Evolutionary conservation across 495 filamentous ascomycete species (phyloP).

Genomic region (Penicillium ucsense): DNA sequence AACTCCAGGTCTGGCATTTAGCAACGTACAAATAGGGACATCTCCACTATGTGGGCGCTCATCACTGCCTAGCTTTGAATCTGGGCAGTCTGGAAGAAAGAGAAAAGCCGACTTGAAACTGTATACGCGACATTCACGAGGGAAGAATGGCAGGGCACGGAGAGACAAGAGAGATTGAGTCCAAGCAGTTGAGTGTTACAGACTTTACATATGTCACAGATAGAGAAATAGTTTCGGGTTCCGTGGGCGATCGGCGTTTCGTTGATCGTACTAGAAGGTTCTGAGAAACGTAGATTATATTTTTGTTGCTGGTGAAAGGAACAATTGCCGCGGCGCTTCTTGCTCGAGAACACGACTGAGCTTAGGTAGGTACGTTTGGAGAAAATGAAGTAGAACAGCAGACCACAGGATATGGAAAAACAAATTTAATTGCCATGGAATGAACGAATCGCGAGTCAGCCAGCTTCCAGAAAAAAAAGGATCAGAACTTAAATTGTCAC

Average conservation of each 20-base stretch:
- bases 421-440: background rate
- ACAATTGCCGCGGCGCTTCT: too few species aligned
- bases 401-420: background rate
- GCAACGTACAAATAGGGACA: background rate
- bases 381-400: background rate
- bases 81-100: constrained; percentile 3
- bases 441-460: background rate
- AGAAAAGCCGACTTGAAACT: too few species aligned
- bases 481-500: background rate
- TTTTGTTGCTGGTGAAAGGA: too few species aligned
- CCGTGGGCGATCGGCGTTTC: too few species aligned
- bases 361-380: background rate
- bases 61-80: constrained; percentile 1
- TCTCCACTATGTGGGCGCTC: background rate
- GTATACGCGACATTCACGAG: too few species aligned
- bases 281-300: too few species aligned
- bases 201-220: too few species aligned
- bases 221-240: too few species aligned
- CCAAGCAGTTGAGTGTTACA: too few species aligned
- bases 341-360: too few species aligned
- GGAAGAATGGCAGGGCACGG: constrained; percentile 5
- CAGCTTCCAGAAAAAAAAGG: background rate
- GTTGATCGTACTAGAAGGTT: too few species aligned
- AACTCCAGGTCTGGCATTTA: background rate
- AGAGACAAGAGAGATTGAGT: constrained; percentile 4